Base-by-base conservation (phyloP, 78 protist species). In the Dictyostelium firmibasis region DNA sequence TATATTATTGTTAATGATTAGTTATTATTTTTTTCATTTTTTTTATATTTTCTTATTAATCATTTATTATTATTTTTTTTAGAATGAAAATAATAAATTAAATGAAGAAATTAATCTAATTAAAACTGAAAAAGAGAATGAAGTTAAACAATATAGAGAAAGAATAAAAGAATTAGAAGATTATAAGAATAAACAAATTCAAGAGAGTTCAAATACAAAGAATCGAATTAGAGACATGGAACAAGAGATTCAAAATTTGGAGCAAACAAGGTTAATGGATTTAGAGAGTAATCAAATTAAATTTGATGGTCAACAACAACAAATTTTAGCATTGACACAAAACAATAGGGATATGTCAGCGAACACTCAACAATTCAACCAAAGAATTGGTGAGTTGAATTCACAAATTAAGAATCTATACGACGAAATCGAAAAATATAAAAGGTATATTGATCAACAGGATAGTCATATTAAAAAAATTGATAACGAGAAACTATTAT, bases 231-330 rank as follows among this genome's bases (percentile, higher is more conserved):
- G 50, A 57, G 75, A 57, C 2, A 11, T 53, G 36, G 86, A 81
- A 20, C 14, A 27, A 4, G 74, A 53, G 9, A n/a, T 81, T 11
- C n/a, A 8, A 16, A 38, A 60, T 14, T 44, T 14, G 11, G 35
- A 33, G n/a, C 69, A 81, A 35, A 8, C 23, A 11, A 25, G 86
- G 14, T 18, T 81, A 2, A 0, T 14, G 18, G 86, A 81, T 25
- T 20, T 81, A 33, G 75, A 81, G 47, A 53, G 2, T 47, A 38
- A 14, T 33, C 74, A 57, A 57, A 20, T 16, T 2, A 81, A 81
- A 57, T 14, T 81, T 33, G 69, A 81, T 35, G 43, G 43, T 7
- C 86, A 81, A 81, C 74, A 53, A 57, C 86, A 81, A 57, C 57
- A 81, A 53, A 53, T 81, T 18, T 53, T 81, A 27, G 1, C 20